phyloP scores from a whole-genome alignment of 2,329 filamentous ascomycete species.

The Fusarium nurragi region DNA sequence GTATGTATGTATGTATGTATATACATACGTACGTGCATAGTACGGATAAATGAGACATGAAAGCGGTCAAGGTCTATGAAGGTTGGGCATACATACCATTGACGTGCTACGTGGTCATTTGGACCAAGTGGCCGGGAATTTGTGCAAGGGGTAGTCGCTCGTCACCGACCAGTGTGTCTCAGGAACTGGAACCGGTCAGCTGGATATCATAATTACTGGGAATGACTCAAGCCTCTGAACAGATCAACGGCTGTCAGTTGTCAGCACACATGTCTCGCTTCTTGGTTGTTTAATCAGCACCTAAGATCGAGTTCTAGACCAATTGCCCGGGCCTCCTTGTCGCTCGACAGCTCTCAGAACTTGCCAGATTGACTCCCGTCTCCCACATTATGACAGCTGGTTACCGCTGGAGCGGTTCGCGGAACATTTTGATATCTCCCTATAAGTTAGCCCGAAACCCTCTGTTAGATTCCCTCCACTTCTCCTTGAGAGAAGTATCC shows the following conservation, averaged over 20 bases:
- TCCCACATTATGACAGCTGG: conserved; percentile 34
- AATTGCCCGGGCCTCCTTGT: conserved; percentile 10
- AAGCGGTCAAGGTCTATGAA: conserved; percentile 26
- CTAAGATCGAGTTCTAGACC: conserved; percentile 3
- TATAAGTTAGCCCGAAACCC: conserved; percentile 26
- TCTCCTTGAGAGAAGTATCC: neutral
- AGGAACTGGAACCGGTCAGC: conserved; percentile 33
- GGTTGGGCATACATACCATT: conserved; percentile 12
- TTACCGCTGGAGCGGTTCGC: conserved; percentile 42
- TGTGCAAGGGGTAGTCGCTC: conserved; percentile 1
- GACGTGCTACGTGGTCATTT: conserved; percentile 28
- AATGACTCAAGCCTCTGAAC: conserved; percentile 26
- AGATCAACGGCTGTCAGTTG: conserved; percentile 32
- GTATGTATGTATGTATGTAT: neutral
- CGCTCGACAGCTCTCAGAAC: neutral
- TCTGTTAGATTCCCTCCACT: conserved; percentile 17
- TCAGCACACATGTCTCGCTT: conserved; percentile 3
- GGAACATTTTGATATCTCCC: conserved; percentile 22
- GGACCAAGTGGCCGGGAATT: conserved; percentile 37
- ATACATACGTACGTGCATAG: neutral
- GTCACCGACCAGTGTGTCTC: conserved; percentile 25
- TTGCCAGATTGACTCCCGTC: conserved; percentile 13
- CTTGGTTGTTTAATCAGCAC: conserved; percentile 10
- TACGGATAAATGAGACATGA: conserved; percentile 14
- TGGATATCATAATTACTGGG: conserved; percentile 24